Percentiles rank a stretch among this genome's conserved stretches.
phyloP scores from a whole-genome alignment of 192 early-diverging fungal genomes.

The Backusella morwellensis region DNA sequence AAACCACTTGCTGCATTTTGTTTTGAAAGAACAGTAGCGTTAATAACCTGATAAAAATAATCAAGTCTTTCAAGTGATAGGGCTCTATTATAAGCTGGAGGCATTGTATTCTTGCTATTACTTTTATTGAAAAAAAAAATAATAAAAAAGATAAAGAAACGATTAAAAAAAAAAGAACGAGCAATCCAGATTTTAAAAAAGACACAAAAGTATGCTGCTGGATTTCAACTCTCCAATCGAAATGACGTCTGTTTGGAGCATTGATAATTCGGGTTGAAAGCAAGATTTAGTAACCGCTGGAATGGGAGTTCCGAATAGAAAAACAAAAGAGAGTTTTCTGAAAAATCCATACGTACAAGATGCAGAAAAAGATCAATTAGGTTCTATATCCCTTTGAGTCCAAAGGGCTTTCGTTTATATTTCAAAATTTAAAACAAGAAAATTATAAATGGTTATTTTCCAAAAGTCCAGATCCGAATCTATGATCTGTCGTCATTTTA shows the following conservation, averaged over 20 bases:
- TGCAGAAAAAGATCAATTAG: neutral
- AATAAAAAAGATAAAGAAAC: neutral
- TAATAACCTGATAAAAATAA: slow-evolving; percentile 72
- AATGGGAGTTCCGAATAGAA: neutral
- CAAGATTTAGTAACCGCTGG: neutral
- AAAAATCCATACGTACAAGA: neutral
- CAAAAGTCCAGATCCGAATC: neutral
- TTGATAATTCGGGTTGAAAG: neutral
- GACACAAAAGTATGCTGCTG: neutral
- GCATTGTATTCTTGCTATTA: neutral
- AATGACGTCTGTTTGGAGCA: slow-evolving; percentile 4
- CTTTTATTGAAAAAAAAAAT: neutral
- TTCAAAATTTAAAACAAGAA: neutral
- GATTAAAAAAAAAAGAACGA: neutral
- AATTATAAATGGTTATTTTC: too few relatives aligned
- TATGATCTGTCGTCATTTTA: slow-evolving; percentile 1
- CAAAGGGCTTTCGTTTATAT: neutral
- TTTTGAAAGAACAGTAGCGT: slow-evolving; percentile 70
- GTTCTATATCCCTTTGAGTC: too few relatives aligned
- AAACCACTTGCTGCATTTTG: slow-evolving; percentile 82
- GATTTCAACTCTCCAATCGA: neutral
- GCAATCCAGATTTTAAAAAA: neutral
- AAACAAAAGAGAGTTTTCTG: neutral
- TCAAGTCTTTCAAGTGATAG: slow-evolving; percentile 54
- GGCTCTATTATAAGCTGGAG: slow-evolving; percentile 9